Conservation (phyloP, 495 filamentous ascomycete genomes). For the Aspergillus ostianus region DNA sequence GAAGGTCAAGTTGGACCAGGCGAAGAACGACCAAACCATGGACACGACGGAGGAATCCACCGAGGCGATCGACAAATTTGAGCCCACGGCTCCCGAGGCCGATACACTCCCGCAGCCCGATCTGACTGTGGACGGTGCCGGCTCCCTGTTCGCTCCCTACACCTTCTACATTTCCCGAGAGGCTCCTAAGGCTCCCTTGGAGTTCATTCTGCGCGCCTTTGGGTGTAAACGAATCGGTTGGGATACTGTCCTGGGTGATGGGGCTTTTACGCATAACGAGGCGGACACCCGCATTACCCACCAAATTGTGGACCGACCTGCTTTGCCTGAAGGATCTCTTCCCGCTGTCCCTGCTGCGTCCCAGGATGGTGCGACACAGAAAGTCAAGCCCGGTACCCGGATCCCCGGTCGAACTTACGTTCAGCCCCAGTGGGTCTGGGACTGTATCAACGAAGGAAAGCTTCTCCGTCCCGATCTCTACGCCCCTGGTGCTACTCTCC, state of each 20-base stretch:
- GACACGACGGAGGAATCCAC: slow-evolving; percentile 48
- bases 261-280: slow-evolving; percentile 87
- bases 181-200: slow-evolving; percentile 83
- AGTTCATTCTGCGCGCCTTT: slow-evolving; percentile 92
- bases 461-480: slow-evolving; percentile 86
- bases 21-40: slow-evolving; percentile 40
- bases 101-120: slow-evolving; percentile 84
- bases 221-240: slow-evolving; percentile 96
- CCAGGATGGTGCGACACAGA: slow-evolving; percentile 48
- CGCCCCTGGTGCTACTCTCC: slow-evolving; percentile 81
- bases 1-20: slow-evolving; percentile 41
- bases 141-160: slow-evolving; percentile 77
- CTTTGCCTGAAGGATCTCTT: slow-evolving; percentile 61
- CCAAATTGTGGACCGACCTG: slow-evolving; percentile 89
- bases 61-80: slow-evolving; percentile 85
- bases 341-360: slow-evolving; percentile 55
- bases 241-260: slow-evolving; percentile 85
- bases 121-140: slow-evolving; percentile 50
- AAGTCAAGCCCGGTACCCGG: slow-evolving; percentile 54
- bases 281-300: slow-evolving; percentile 86
- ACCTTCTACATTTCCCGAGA: slow-evolving; percentile 94
- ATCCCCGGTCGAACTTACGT: slow-evolving; percentile 88
- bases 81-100: slow-evolving; percentile 71
- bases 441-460: slow-evolving; percentile 86
- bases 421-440: slow-evolving; percentile 98